These are phyloP conservation scores for Trametes hirsuta DNA, from an alignment of 1,284 basidiomycete species.

Conservation along the genomic window DNA sequence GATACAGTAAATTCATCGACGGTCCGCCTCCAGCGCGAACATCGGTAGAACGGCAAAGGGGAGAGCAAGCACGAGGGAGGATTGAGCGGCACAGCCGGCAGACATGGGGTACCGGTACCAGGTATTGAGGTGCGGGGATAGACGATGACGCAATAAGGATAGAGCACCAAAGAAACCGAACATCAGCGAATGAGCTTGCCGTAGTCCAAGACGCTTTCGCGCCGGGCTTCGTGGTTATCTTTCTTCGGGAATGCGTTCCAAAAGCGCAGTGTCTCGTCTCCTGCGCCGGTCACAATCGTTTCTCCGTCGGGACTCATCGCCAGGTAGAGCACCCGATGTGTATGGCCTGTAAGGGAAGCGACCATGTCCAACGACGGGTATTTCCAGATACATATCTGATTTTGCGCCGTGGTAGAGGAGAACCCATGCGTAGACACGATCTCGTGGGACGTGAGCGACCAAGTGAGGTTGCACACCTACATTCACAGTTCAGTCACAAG, in stretches of 20 bases:
- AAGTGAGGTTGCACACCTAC: constrained; percentile 96
- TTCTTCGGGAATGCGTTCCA: constrained; percentile 92
- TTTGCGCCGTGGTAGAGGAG: constrained; percentile 91
- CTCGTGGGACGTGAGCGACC: constrained; percentile 96
- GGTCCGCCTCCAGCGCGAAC: constrained; percentile 3
- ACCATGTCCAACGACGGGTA: constrained; percentile 94
- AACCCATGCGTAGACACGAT: constrained; percentile 98
- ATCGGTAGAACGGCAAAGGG: background rate
- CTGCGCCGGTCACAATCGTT: constrained; percentile 97
- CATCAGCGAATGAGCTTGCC: constrained; percentile 60
- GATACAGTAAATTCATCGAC: constrained; percentile 22
- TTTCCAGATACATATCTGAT: constrained; percentile 98
- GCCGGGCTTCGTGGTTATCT: constrained; percentile 47
- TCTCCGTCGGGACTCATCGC: constrained; percentile 97
- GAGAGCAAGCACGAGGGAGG: background rate
- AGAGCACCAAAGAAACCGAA: background rate
- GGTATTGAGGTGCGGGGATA: background rate
- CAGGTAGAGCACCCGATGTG: constrained; percentile 92
- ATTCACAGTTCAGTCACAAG: background rate
- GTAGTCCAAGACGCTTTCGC: constrained; percentile 62
- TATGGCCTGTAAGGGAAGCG: constrained; percentile 93
- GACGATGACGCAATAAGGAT: constrained; percentile 16
- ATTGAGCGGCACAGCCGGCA: constrained; percentile 12
- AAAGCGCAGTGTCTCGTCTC: constrained; percentile 95
- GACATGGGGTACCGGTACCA: background rate